Evolutionary conservation across 176 grass and related monocot genomes (phyloP), one percentile per base, ranked within the genome.

Genomic region (Themeda triandra): DNA sequence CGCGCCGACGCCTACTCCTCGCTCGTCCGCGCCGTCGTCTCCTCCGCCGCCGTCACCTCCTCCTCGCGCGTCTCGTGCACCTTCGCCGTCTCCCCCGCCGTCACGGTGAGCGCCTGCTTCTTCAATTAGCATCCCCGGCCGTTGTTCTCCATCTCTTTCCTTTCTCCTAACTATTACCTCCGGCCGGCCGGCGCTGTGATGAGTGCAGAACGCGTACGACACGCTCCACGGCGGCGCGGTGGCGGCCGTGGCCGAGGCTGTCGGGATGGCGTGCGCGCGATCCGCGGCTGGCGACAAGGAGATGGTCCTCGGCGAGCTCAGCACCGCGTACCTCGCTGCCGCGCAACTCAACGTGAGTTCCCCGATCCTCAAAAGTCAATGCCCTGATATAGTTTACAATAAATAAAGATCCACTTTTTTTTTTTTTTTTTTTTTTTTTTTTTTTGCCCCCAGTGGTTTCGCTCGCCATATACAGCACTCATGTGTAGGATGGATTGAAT

Each of bases 191-290:
- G n/a, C n/a, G 2, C 67, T 6, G 45, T n/a, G n/a, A n/a, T 25
- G 23, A 13, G n/a, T 84, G 75, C 76, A 92, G 87, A 92, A 92
- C 51, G 0, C 0, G 15, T 89, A 92, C 76, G 84, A 89, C 53
- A 92, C 87, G 63, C 75, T 92, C 53, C 90, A 92, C 69, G 90
- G 90, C 27, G 90, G 90, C 75, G 80, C 69, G 51, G 91, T 92
- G 35, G 86, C 83, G 30, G 83, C 86, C 51, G 80, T 89, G 53
- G 76, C 87, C 18, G 91, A 92, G 80, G 81, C 77, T 48, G 25
- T 89, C 40, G 87, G 86, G 51, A 48, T 84, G 79, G 90, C 90
- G 49, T 92, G 83, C 70, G 87, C 68, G 69, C 76, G 81, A 27
- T 45, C 69, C 7, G 90, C 71, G 1, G 69, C 63, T 6, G 83